Evolutionary conservation across 2,329 filamentous ascomycete genomes (phyloP), one percentile per base, ranked within the genome.

Genomic region (Monilinia fructicola): DNA sequence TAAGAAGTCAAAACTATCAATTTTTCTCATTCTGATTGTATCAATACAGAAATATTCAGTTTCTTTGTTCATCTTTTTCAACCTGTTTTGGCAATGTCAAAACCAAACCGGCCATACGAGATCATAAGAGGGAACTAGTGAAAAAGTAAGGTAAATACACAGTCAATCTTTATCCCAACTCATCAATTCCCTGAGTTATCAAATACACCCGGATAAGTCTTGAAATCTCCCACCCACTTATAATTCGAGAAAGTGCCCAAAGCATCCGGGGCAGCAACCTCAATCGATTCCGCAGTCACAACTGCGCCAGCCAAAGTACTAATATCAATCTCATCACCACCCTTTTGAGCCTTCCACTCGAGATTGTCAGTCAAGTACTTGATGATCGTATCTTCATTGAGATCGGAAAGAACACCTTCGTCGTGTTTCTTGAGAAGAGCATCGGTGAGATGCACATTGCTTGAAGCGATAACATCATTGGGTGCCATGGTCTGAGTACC

Each of bases 381-480:
- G 31, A 73, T 67, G 26, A 77, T 74, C 4, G 70, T 70, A 12
- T 70, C 71, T 6, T 69, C 62, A 26, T 75, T 68, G 10, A 77
- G 64, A 23, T 72, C 70, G 6, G 68, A 52, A 16, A 77, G 62
- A 18, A 70, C 64, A 2, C 72, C 73, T 21, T 70, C 70, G 5
- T 71, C 67, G 16, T 77, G 72, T 59, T 74, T 58, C 9, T 38
- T 40, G 38, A 77, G 59, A 7, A 81, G 70, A 26, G 73, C 75
- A 1, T 74, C 72, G 0, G 78, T 79, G 4, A 81, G 69, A 9
- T 73, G 76, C 16, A 80, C 76, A 38, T 73, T 77, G 26, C 77
- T 77, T 6, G 78, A 77, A 23, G 79, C 35, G 73, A 31, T 71
- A 44, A 31, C 74, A 62, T 16, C 72, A n/a, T 53, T 54, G 56